Evolutionary conservation across 2,329 filamentous ascomycete species (phyloP).

Genomic region (Lizonia empirigonia): DNA sequence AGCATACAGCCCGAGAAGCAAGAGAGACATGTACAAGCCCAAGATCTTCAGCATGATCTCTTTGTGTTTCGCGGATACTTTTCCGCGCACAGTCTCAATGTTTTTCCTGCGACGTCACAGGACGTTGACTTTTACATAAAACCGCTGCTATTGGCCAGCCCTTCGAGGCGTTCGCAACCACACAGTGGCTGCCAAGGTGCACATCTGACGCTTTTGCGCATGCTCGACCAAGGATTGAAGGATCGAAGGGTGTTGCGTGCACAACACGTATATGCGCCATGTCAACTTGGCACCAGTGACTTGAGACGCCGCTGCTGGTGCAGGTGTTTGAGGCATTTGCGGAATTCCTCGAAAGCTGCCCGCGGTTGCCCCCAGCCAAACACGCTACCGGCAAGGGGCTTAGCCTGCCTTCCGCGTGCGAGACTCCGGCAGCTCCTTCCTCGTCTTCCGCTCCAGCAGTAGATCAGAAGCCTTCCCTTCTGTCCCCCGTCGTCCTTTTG

Average conservation of each 20-base stretch:
- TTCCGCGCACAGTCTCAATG: constrained; percentile 10
- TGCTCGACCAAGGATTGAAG: constrained; percentile 1
- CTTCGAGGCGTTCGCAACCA: constrained; percentile 8
- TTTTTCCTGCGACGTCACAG: constrained; percentile 16
- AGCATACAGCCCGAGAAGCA: not conserved
- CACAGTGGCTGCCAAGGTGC: constrained; percentile 12
- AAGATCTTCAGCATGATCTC: too few species aligned
- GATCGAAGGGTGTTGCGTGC: constrained; percentile 7
- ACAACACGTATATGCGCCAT: not conserved
- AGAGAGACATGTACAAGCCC: not conserved
- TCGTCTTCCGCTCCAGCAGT: constrained; percentile 15
- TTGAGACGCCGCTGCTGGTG: constrained; percentile 6
- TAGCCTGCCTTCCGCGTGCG: constrained; percentile 16
- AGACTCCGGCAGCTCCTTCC: constrained; percentile 13
- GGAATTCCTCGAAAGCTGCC: not conserved
- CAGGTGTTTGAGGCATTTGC: constrained; percentile 28
- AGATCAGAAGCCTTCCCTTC: constrained; percentile 26
- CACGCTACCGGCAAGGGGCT: constrained; percentile 13
- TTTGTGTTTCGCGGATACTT: constrained; percentile 9
- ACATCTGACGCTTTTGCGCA: constrained; percentile 5
- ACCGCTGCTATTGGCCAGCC: constrained; percentile 10
- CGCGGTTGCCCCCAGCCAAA: not conserved
- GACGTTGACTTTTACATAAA: constrained; percentile 15
- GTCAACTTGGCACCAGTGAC: constrained; percentile 7
- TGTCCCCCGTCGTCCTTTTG: constrained; percentile 33